These are phyloP conservation scores for Rosa persica DNA, from an alignment of 306 rosid genomes.

Conservation along the genomic window DNA sequence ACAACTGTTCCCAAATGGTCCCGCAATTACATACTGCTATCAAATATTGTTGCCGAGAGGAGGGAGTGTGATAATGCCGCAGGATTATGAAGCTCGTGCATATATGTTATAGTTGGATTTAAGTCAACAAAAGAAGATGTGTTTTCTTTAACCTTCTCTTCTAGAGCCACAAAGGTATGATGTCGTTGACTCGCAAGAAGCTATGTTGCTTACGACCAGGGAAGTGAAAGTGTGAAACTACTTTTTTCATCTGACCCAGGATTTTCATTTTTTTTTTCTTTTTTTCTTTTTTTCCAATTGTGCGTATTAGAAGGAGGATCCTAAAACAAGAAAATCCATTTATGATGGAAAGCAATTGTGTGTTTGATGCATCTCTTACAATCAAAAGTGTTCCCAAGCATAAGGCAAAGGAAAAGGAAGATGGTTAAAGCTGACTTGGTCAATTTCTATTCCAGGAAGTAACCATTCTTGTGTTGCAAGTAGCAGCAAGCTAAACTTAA, in stretches of 20 bases:
- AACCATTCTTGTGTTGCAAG: constrained; percentile 9
- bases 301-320: neutral
- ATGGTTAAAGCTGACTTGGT: constrained; percentile 33
- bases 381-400: constrained; percentile 14
- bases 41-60: constrained; percentile 26
- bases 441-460: constrained; percentile 42
- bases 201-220: neutral
- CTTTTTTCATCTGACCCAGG: neutral
- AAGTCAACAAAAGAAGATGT: constrained; percentile 2
- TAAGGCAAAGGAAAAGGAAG: constrained; percentile 10
- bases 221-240: neutral
- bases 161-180: neutral
- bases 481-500: constrained; percentile 18
- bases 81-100: constrained; percentile 37
- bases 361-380: neutral
- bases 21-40: constrained; percentile 43
- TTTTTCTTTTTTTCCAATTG: neutral
- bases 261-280: neutral
- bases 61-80: constrained; percentile 42
- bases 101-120: constrained; percentile 43
- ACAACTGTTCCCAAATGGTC: constrained; percentile 39
- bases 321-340: constrained; percentile 4
- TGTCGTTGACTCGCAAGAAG: neutral
- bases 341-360: neutral
- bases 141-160: neutral